A percentile compares a stretch with the other conserved stretches of the same genome.
Evolutionary conservation across 495 filamentous ascomycete genomes (phyloP).

Genomic region (Penicillium cataractarum): DNA sequence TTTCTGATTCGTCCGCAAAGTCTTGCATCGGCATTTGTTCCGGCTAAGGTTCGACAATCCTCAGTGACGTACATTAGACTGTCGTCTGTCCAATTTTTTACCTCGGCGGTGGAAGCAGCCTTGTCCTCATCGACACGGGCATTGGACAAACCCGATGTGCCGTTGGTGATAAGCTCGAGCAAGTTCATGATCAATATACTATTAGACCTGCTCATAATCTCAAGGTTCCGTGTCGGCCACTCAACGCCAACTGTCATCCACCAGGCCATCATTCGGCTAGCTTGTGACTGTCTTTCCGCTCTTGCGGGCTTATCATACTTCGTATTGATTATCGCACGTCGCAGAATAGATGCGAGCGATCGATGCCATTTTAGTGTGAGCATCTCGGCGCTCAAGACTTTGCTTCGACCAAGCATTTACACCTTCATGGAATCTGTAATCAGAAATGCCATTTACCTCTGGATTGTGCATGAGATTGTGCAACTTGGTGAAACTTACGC

Average conservation of each 20-base stretch:
- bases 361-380: slow-evolving; percentile 14
- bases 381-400: slow-evolving; percentile 47
- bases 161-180: slow-evolving; percentile 65
- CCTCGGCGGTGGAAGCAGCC: slow-evolving; percentile 65
- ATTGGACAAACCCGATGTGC: slow-evolving; percentile 73
- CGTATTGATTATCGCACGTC: slow-evolving; percentile 42
- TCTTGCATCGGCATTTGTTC: slow-evolving; percentile 67
- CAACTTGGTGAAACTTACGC: slow-evolving; percentile 64
- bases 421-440: slow-evolving; percentile 67
- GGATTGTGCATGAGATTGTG: slow-evolving; percentile 69
- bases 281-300: slow-evolving; percentile 62
- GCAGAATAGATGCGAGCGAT: slow-evolving; percentile 5
- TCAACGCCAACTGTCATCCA: slow-evolving; percentile 60
- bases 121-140: slow-evolving; percentile 66
- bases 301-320: slow-evolving; percentile 65
- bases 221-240: slow-evolving; percentile 63
- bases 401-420: slow-evolving; percentile 57
- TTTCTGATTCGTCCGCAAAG: slow-evolving; percentile 57
- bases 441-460: slow-evolving; percentile 74
- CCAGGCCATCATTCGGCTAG: slow-evolving; percentile 66
- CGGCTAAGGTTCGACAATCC: slow-evolving; percentile 54
- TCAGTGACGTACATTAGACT: slow-evolving; percentile 70
- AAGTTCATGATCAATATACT: slow-evolving; percentile 71
- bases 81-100: slow-evolving; percentile 60
- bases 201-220: slow-evolving; percentile 69